Base-by-base conservation (phyloP, 768 basidiomycete genomes). In the Leccinum disarticulatum region DNA sequence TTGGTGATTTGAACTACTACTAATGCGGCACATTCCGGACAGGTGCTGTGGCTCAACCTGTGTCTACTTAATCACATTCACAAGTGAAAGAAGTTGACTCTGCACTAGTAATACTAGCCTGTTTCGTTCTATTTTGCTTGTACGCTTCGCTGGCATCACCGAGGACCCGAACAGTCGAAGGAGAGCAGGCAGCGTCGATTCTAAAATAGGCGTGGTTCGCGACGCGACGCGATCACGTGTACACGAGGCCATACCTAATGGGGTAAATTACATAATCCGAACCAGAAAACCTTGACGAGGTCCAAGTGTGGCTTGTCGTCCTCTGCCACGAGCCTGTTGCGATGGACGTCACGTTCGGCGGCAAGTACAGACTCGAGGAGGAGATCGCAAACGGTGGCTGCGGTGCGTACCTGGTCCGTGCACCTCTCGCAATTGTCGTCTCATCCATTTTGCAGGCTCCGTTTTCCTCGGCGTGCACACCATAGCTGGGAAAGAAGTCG, bases 321-420 rank as follows among this genome's bases (percentile, higher is more conserved):
- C 58, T 64, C 64, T 58, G 60, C 66, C 64, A 63, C 63, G 48
- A 59, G 47, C 19, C n/a, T 46, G 49, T 11, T 52, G 30, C 15
- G 56, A 75, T 77, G 73, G 74, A 73, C 22, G 67, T 72, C 58
- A 82, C 79, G 19, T 87, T 91, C 65, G 90, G 86, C 56, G 88
- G 89, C 49, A 90, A 90, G 68, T 91, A 91, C 73, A 81, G 84
- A 60, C 78, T 91, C 38, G 88, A 89, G 69, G 87, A 90, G 67
- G 88, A 90, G 74, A 87, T 91, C 65, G 90, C 87, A 15, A 88
- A 85, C 63, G 90, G 90, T 25, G 90, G 90, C 28, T 91, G 90
- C 73, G 88, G 88, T 90, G 19, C 6, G 64, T 72, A 17, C 87
- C 86, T 73, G 87, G 87, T 89, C 60, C 57, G 60, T 72, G 49